phyloP scores from a whole-genome alignment of 116 monocot species.

The Dioscorea cayenensis region DNA sequence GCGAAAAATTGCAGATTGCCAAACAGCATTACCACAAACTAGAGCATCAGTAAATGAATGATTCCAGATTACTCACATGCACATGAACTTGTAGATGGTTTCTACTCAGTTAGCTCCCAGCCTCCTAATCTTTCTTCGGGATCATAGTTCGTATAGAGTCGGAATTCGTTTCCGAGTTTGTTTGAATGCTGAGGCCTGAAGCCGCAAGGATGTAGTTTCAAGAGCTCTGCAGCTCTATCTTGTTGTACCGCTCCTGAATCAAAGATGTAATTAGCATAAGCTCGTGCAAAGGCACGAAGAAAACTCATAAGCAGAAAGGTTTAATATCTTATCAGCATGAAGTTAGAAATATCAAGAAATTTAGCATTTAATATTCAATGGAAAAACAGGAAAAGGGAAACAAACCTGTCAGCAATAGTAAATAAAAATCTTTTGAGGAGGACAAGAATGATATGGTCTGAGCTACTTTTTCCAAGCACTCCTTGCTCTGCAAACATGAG shows the following conservation, averaged over 20 bases:
- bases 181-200: constrained; percentile 86
- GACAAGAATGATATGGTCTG: constrained; percentile 67
- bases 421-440: constrained; percentile 31
- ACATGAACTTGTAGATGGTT: neutral
- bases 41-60: too few species aligned
- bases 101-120: constrained; percentile 35
- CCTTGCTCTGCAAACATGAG: constrained; percentile 60
- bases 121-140: constrained; percentile 64
- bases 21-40: too few species aligned
- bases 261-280: neutral
- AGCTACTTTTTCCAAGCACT: constrained; percentile 92
- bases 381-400: neutral
- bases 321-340: neutral
- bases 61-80: too few species aligned
- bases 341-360: neutral
- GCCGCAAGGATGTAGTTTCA: constrained; percentile 65
- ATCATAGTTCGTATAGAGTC: constrained; percentile 78
- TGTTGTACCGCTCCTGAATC: constrained; percentile 76
- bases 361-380: neutral
- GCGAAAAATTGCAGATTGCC: too few species aligned
- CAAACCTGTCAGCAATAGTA: constrained; percentile 78
- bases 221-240: constrained; percentile 69
- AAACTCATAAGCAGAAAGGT: neutral
- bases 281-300: neutral
- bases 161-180: constrained; percentile 95